Evolutionary conservation across 768 basidiomycete species (phyloP), one percentile per base, ranked within the genome.

Genomic region (Agrocybe praecox): DNA sequence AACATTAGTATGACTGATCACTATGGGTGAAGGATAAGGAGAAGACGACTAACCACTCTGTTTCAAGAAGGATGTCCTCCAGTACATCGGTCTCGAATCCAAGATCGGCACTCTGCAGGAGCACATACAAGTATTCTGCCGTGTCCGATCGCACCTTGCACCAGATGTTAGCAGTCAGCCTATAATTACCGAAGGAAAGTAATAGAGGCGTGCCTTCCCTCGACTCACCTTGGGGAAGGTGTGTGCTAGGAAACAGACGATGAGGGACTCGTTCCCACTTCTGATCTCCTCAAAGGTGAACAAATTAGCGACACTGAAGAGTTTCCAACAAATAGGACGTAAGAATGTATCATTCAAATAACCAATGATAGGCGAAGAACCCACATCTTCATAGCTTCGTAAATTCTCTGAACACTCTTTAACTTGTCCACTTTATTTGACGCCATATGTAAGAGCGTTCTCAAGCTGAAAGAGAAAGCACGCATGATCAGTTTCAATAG

Each of bases 371-470:
- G 11, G 21, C 46, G 26, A 56, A 47, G 12, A 23, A 22, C 60
- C 59, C 64, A 96, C 96, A 92, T 84, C 70, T 88, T 91, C 91
- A 94, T 92, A 4, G 87, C 86, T 56, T 88, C 85, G 11, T 82
- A 79, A 21, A 97, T 86, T 53, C 96, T 75, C 62, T 89, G 89
- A n/a, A 92, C 74, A 59, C 85, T 96, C 74, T 94, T 97, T 53
- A 95, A 70, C 24, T 82, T 83, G 15, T 77, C 72, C 10, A 91
- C 77, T 67, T 89, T 88, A 65, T 76, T 84, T 17, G 83, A 80
- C 24, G 82, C 78, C 48, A 93, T 72, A 11, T 76, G 65, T 26
- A 91, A 71, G 52, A 94, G 67, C 14, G 72, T 68, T 29, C 76
- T 70, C 33, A 92, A 67, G 49, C 90, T 93, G 62, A 9, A 57